Evolutionary conservation across 495 filamentous ascomycete genomes (phyloP), one percentile per base, ranked within the genome.

Genomic region (Penicillium cinerascens): DNA sequence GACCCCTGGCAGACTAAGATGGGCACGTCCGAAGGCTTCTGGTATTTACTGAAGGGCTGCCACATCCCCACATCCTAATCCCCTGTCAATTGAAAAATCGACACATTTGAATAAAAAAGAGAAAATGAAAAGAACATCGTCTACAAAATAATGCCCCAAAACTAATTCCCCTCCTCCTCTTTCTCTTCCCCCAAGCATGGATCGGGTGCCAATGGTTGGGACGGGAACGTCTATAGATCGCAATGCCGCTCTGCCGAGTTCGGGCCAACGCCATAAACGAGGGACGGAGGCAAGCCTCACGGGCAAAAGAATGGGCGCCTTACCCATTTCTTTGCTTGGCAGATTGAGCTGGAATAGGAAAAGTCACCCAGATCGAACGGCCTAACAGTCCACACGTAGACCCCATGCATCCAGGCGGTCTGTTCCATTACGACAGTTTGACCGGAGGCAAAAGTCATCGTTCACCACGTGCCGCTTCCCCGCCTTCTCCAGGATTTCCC

Each of bases 401-500:
- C n/a, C n/a, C n/a, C n/a, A n/a, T n/a, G n/a, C n/a, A n/a, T n/a
- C n/a, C n/a, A n/a, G n/a, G n/a, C n/a, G n/a, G n/a, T n/a, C n/a
- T n/a, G n/a, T n/a, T n/a, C n/a, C n/a, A n/a, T n/a, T 4, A 13
- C 11, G 9, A 11, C 11, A 13, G 29, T 33, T 13, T 3, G 29
- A 39, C 37, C 10, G 15, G 9, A 36, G 10, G 10, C 33, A 2
- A 2, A 2, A 17, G n/a, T 39, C 18, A 20, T 1, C 37, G 27
- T 23, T 36, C 33, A 52, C 47, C 54, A 56, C 54, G 49, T 57
- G 55, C 44, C 55, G n/a, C 26, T 49, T 41, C 55, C 55, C 55
- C 55, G 49, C 49, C 51, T 48, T 57, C 55, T 57, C 55, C 55
- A 49, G 55, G 49, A 49, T 49, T 48, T 47, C 49, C 40, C 26